Evolutionary conservation across 495 filamentous ascomycete genomes (phyloP).

Genomic region (Hyaloscypha bicolor): DNA sequence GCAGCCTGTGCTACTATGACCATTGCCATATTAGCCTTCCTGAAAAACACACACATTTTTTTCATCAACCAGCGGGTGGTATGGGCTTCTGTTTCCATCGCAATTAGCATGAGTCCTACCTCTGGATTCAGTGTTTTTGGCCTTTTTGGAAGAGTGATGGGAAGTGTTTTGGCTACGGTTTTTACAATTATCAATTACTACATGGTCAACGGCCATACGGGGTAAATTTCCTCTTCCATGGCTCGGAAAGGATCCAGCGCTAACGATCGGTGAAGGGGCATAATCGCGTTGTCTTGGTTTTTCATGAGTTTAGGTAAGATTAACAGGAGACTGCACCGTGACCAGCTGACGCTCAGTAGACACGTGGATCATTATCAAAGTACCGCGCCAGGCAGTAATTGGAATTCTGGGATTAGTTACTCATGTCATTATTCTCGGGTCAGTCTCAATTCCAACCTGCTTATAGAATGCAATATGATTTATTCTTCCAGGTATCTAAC

Average conservation of each 20-base stretch:
- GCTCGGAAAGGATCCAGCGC: too few species aligned
- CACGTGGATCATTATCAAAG: too few species aligned
- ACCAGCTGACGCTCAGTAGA: slow-evolving; percentile 39
- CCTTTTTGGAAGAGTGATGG: slow-evolving; percentile 68
- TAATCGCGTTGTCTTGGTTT: slow-evolving; percentile 64
- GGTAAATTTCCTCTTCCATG: slow-evolving; percentile 42
- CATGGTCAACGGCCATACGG: slow-evolving; percentile 57
- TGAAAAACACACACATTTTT: slow-evolving; percentile 66
- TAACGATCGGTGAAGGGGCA: neutral
- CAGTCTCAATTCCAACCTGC: slow-evolving; percentile 30
- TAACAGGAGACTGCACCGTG: slow-evolving; percentile 63
- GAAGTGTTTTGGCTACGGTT: slow-evolving; percentile 70
- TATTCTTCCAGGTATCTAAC: slow-evolving; percentile 34
- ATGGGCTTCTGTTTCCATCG: slow-evolving; percentile 80
- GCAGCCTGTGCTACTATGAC: slow-evolving; percentile 75
- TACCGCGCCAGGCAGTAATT: too few species aligned
- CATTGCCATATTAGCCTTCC: slow-evolving; percentile 68
- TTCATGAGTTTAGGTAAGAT: slow-evolving; percentile 66
- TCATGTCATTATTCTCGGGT: slow-evolving; percentile 63
- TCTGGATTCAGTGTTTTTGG: slow-evolving; percentile 73
- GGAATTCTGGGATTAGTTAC: slow-evolving; percentile 67
- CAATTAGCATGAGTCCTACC: slow-evolving; percentile 61
- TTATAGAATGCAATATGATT: slow-evolving; percentile 70
- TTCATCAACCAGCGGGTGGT: slow-evolving; percentile 74
- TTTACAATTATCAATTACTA: slow-evolving; percentile 73